Evolutionary conservation across 2,329 filamentous ascomycete species (phyloP).

Genomic region (Fusarium hostae): DNA sequence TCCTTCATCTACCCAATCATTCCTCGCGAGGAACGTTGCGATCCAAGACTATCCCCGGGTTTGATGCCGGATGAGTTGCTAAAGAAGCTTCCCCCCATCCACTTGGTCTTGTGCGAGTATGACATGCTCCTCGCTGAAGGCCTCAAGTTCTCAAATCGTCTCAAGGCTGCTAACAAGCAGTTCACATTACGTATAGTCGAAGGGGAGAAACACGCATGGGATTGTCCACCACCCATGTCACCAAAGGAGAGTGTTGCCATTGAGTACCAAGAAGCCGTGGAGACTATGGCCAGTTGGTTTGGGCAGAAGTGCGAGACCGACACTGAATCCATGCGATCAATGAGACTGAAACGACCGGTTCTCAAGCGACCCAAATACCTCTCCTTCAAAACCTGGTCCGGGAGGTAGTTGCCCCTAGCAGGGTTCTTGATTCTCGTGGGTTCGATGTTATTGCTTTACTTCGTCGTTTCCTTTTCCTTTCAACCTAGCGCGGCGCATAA

Average conservation of each 20-base stretch:
- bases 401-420: conserved; percentile 38
- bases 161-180: conserved; percentile 53
- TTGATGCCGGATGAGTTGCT: conserved; percentile 65
- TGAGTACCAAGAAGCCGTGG: conserved; percentile 59
- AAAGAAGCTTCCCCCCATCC: conserved; percentile 62
- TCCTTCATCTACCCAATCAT: conserved; percentile 68
- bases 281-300: conserved; percentile 55
- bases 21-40: conserved; percentile 56
- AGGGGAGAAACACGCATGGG: conserved; percentile 61
- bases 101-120: conserved; percentile 71
- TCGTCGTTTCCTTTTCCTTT: conserved; percentile 8
- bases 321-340: conserved; percentile 49
- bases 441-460: not conserved
- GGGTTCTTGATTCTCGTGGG: not conserved
- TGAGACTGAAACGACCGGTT: conserved; percentile 48
- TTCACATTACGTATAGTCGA: conserved; percentile 57
- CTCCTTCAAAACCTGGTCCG: conserved; percentile 48
- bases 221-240: conserved; percentile 58
- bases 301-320: conserved; percentile 53
- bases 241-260: conserved; percentile 57
- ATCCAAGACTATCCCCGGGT: conserved; percentile 68
- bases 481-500: conserved; percentile 28
- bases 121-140: conserved; percentile 73
- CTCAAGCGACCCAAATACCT: conserved; percentile 49
- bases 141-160: conserved; percentile 68